Conservation (phyloP, 805 yeast species). For the Metschnikowia colocasiae region DNA sequence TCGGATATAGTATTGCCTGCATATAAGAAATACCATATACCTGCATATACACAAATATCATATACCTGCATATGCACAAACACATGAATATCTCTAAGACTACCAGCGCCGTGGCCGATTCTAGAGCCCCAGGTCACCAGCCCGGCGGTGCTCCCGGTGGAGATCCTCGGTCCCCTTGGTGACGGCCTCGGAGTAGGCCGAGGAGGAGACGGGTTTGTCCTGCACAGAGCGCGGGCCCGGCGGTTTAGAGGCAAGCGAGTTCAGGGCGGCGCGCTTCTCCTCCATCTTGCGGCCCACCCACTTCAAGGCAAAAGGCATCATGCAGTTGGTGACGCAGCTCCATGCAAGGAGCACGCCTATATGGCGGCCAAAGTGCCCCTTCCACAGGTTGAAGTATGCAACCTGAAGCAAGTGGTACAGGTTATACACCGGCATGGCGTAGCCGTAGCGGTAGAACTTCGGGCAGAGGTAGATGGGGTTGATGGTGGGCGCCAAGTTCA, state of each 20-base stretch:
- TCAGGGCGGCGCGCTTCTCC: conserved; percentile 8
- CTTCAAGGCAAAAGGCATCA: conserved; percentile 28
- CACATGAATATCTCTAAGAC: too few relatives aligned
- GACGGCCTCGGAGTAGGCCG: conserved; percentile 1
- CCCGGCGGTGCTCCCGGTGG: background rate
- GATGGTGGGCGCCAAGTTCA: conserved; percentile 30
- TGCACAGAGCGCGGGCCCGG: too few relatives aligned
- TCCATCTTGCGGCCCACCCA: conserved; percentile 12
- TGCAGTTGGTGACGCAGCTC: conserved; percentile 26
- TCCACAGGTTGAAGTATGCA: conserved; percentile 32
- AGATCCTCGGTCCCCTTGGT: background rate
- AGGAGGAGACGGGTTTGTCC: conserved; percentile 1
- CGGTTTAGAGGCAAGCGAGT: too few relatives aligned
- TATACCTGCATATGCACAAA: too few relatives aligned
- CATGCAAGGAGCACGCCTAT: conserved; percentile 32
- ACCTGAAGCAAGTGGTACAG: conserved; percentile 31
- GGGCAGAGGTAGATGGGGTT: conserved; percentile 33
- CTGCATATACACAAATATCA: too few relatives aligned
- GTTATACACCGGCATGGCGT: conserved; percentile 33
- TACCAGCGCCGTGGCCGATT: too few relatives aligned
- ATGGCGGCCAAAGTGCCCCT: conserved; percentile 32
- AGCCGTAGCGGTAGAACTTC: conserved; percentile 32
- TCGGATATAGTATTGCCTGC: too few relatives aligned
- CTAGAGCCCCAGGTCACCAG: too few relatives aligned
- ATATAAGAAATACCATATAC: too few relatives aligned